Percentiles rank a stretch among this genome's conserved stretches.
Conservation (phyloP, 2,329 filamentous ascomycete genomes). For the Meredithiella fracta region DNA sequence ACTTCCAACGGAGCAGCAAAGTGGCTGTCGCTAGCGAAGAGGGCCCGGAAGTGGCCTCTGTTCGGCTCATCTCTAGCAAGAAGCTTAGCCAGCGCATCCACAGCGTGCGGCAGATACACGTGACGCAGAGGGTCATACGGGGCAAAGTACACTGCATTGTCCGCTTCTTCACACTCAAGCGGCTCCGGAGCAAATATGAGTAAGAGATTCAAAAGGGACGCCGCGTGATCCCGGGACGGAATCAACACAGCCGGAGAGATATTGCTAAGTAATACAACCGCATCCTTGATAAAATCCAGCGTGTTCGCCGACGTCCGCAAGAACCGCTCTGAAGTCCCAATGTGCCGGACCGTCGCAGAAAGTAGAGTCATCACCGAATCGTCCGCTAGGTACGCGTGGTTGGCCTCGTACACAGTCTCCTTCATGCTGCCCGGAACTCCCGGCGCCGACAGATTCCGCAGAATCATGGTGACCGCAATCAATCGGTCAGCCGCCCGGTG, state of each 20-base stretch:
- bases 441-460: conserved; percentile 73
- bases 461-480: conserved; percentile 78
- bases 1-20: conserved; percentile 56
- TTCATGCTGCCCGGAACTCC: neutral
- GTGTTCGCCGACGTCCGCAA: conserved; percentile 70
- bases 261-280: conserved; percentile 79
- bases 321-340: conserved; percentile 79
- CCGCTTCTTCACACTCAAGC: conserved; percentile 39
- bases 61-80: conserved; percentile 90
- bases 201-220: conserved; percentile 74
- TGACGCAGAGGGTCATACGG: conserved; percentile 68
- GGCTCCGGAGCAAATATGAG: conserved; percentile 77
- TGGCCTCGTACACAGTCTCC: neutral
- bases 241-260: conserved; percentile 66
- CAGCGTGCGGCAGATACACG: conserved; percentile 72
- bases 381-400: conserved; percentile 45
- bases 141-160: conserved; percentile 51
- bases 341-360: conserved; percentile 64
- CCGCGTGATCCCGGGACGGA: conserved; percentile 70
- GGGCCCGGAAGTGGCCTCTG: conserved; percentile 61
- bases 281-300: conserved; percentile 93
- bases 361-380: conserved; percentile 68
- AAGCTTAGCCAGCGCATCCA: conserved; percentile 82
- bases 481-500: conserved; percentile 75
- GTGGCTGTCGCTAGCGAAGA: conserved; percentile 58